A percentile compares a stretch with the other conserved stretches of the same genome.
These are phyloP conservation scores for barley (Hordeum vulgare) DNA, from an alignment of 176 grass and related monocot genomes.

Conservation along the genomic window MorexV3_pseudomolecules_assembly NC_058524.1:4576884-4577383, in stretches of 20 bases:
- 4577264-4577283: conserved; percentile 67
- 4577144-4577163: not conserved
- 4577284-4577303: conserved; percentile 81
- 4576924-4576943: conserved; percentile 87
- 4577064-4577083: conserved; percentile 60
- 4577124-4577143: not conserved
- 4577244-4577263: conserved; percentile 79
- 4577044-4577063: conserved; percentile 57
- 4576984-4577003: conserved; percentile 51
- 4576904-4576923: conserved; percentile 65
- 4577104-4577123: conserved; percentile 19
- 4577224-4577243: conserved; percentile 64
- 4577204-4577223: conserved; percentile 58
- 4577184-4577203: conserved; percentile 55
- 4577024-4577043: conserved; percentile 52
- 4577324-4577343: conserved; percentile 62
- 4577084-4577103: conserved; percentile 69
- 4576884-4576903: conserved; percentile 76
- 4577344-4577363: conserved; percentile 53
- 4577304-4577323: conserved; percentile 65
- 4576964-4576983: conserved; percentile 77
- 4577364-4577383: conserved; percentile 48
- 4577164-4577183: not conserved
- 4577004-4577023: conserved; percentile 47
- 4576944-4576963: conserved; percentile 85